Percentiles rank a stretch among this genome's conserved stretches.
Evolutionary conservation across 1,139 yeast species (phyloP).

Genomic region (Ogataea hybrid): DNA sequence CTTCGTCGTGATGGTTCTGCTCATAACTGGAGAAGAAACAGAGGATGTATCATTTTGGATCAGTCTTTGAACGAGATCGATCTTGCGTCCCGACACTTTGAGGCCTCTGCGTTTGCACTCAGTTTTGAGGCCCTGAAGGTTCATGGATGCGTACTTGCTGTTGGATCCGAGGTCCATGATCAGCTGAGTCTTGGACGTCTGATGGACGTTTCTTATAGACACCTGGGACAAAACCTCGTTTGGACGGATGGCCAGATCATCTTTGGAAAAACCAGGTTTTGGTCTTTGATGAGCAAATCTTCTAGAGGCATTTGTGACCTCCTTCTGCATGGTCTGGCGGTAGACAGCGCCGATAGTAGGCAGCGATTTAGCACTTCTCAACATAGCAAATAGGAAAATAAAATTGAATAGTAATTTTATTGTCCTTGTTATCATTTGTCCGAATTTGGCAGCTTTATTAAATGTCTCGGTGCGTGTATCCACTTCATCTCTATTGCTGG

Average conservation of each 20-base stretch:
- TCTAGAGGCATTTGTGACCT: conserved; percentile 7
- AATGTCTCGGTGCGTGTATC: conserved; percentile 1
- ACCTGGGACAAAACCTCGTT: conserved; percentile 12
- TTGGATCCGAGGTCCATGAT: conserved; percentile 30
- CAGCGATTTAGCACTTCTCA: conserved; percentile 36
- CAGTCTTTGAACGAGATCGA: conserved; percentile 51
- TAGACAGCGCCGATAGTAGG: conserved; percentile 33
- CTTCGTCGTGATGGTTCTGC: conserved; percentile 16
- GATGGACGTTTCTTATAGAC: conserved; percentile 38
- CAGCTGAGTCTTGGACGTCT: conserved; percentile 38
- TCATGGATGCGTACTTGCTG: conserved; percentile 39
- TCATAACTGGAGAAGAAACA: conserved; percentile 5
- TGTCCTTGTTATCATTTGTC: conserved; percentile 11
- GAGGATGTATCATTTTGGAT: conserved; percentile 20
- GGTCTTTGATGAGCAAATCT: conserved; percentile 8
- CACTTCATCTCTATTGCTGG: neutral
- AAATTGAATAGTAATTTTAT: conserved; percentile 1
- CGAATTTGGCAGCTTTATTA: conserved; percentile 6
- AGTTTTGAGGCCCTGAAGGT: conserved; percentile 45
- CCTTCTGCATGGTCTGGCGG: conserved; percentile 23
- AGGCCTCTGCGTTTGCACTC: conserved; percentile 58
- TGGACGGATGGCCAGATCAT: conserved; percentile 16
- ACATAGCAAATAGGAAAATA: conserved; percentile 17
- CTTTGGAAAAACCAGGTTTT: conserved; percentile 6
- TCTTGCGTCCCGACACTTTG: conserved; percentile 53